These are phyloP conservation scores for Pythium plurisporium DNA, from an alignment of 352 stramenopile species.

Conservation along the genomic window DNA sequence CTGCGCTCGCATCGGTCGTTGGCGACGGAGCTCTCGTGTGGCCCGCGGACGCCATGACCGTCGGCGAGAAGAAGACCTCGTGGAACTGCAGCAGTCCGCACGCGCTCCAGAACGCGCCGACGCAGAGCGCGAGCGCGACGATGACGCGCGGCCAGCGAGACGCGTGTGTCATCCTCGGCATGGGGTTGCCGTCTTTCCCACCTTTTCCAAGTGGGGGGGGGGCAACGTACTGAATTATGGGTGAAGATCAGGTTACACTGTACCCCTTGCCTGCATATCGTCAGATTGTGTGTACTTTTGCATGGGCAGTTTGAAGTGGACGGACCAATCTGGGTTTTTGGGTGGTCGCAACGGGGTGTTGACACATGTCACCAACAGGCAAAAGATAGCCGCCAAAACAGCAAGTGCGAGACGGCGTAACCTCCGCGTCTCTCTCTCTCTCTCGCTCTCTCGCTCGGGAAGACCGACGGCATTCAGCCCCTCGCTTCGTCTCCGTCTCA, in stretches of 20 bases:
- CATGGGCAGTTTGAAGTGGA: conserved; percentile 9
- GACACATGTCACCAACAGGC: neutral
- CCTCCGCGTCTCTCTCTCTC: neutral
- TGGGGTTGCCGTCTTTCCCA: neutral
- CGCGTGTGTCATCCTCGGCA: neutral
- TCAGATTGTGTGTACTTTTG: conserved; percentile 3
- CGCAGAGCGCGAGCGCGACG: conserved; percentile 3
- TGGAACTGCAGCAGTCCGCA: conserved; percentile 26
- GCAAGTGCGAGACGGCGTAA: conserved; percentile 3
- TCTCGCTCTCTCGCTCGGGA: neutral
- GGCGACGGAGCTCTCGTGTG: neutral
- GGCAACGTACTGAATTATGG: conserved; percentile 1
- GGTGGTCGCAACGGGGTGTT: neutral
- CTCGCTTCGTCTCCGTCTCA: no score
- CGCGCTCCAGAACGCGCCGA: conserved; percentile 24
- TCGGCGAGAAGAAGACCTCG: conserved; percentile 23
- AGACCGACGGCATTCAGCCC: no score
- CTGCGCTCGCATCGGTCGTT: neutral
- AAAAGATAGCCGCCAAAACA: conserved; percentile 6
- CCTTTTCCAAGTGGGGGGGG: no score
- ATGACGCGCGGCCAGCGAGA: neutral
- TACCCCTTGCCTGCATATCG: neutral
- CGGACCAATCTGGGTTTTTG: conserved; percentile 8
- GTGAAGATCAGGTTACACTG: neutral
- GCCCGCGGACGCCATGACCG: neutral